Evolutionary conservation across 2,329 filamentous ascomycete species (phyloP), one percentile per base, ranked within the genome.

Genomic region (Talaromyces piceae): DNA sequence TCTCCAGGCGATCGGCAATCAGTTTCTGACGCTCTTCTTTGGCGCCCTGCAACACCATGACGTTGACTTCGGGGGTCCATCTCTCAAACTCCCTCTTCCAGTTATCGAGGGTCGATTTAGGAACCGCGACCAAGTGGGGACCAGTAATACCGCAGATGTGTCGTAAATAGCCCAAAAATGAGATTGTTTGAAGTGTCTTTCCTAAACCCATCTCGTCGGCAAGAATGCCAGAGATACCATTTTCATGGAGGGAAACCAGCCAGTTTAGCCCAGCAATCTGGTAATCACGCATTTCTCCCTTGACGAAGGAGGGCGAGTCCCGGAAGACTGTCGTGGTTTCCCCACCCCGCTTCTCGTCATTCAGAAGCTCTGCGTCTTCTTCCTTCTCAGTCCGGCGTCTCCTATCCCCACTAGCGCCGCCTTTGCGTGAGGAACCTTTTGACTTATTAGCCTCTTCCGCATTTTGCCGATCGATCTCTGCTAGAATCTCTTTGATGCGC

Each of bases 121-220:
- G 93, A 4, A 98, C 93, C 4, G 82, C 87, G 48, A 98, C 81
- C 41, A 98, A 76, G 72, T 98, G 93, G 4, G 93, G 93, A 0
- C 93, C 93, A 5, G 81, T 88, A 59, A 91, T 97, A 55, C 83
- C 89, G 70, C 88, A 86, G 54, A 96, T 82, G 70, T 95, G 93
- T 63, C 93, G 84, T 41, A 98, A 77, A 65, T 98, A 98, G 3
- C 93, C 93, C 28, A 98, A 74, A 72, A 98, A 98, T 1, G 93
- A 87, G 54, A 98, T 98, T 0, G 93, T 98, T 71, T 98, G 93
- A 25, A 98, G 73, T 0, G 93, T 98, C 77, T 98, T 98, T 63
- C 93, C 93, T 18, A 98, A 78, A 70, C 93, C 93, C 93, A 98
- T 98, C 73, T 98, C 93, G 65, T 98, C 93, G 55, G 93, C 93